Evolutionary conservation across 2,329 filamentous ascomycete genomes (phyloP).

Genomic region (Fusarium pseudocircinatum): DNA sequence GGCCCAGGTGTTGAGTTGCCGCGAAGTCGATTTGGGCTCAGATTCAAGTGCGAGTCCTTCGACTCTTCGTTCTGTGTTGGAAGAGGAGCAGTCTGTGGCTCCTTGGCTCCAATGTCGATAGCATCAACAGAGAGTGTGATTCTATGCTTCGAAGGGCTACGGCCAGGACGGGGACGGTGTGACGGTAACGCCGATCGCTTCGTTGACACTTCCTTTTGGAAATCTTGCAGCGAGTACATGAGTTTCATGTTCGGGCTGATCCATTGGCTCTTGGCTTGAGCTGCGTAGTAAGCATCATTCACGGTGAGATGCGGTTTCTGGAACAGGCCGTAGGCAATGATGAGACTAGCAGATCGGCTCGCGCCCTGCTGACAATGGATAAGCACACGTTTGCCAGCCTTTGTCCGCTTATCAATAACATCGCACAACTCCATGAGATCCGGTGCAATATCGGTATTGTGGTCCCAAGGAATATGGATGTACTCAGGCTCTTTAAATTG

Average conservation of each 20-base stretch:
- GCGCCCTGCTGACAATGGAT: slow-evolving; percentile 89
- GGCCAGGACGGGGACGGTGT: slow-evolving; percentile 59
- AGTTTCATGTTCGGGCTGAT: slow-evolving; percentile 93
- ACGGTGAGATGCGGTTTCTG: slow-evolving; percentile 80
- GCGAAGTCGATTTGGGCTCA: slow-evolving; percentile 58
- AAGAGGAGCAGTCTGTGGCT: slow-evolving; percentile 70
- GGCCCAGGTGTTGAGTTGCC: slow-evolving; percentile 63
- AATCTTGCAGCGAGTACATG: slow-evolving; percentile 89
- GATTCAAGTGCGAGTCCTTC: slow-evolving; percentile 50
- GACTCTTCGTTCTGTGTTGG: slow-evolving; percentile 61
- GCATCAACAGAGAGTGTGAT: slow-evolving; percentile 68
- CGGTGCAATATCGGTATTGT: slow-evolving; percentile 85
- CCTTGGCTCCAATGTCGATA: slow-evolving; percentile 61
- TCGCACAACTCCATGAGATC: slow-evolving; percentile 81
- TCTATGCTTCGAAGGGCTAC: slow-evolving; percentile 69
- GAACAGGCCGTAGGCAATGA: slow-evolving; percentile 86
- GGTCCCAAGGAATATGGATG: slow-evolving; percentile 87
- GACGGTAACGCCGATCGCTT: slow-evolving; percentile 59
- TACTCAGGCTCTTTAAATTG: slow-evolving; percentile 74
- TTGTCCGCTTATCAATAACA: slow-evolving; percentile 76
- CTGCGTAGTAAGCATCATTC: slow-evolving; percentile 84
- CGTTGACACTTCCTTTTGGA: slow-evolving; percentile 70
- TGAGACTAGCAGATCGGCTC: slow-evolving; percentile 84
- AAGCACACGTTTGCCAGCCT: slow-evolving; percentile 79
- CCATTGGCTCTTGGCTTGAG: slow-evolving; percentile 84